phyloP scores from a whole-genome alignment of 31 red algal genomes.

The Endocladia muricata region DNA sequence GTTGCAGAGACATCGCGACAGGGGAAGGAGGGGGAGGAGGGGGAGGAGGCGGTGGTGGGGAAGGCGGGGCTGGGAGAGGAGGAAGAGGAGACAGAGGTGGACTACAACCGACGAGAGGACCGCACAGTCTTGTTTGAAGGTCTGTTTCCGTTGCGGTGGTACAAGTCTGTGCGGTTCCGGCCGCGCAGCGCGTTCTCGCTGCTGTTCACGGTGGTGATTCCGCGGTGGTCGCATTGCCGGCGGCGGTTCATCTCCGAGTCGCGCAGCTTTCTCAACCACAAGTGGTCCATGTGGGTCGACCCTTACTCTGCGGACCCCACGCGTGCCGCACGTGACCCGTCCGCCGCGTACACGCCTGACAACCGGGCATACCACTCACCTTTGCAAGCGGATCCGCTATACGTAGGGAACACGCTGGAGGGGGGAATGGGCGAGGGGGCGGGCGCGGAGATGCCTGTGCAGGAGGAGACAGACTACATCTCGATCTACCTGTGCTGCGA shows the following conservation, averaged over 20 bases:
- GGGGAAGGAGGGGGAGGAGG: too few relatives aligned
- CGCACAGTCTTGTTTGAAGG: slow-evolving; percentile 62
- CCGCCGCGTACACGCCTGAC: not conserved
- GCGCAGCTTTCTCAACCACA: slow-evolving; percentile 57
- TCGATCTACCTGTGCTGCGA: slow-evolving; percentile 69
- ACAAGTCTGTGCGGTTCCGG: slow-evolving; percentile 74
- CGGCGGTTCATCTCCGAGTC: slow-evolving; percentile 61
- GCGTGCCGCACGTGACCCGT: slow-evolving; percentile 18
- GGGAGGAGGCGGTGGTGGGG: too few relatives aligned
- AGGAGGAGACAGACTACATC: slow-evolving; percentile 58
- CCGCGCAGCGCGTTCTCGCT: slow-evolving; percentile 38
- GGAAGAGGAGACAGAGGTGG: not conserved
- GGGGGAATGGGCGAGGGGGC: not conserved
- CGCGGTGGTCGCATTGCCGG: slow-evolving; percentile 45
- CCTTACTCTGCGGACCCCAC: slow-evolving; percentile 45
- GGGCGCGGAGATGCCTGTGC: not conserved
- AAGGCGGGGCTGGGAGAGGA: too few relatives aligned
- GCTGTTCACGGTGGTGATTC: slow-evolving; percentile 59
- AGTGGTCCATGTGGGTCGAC: slow-evolving; percentile 71
- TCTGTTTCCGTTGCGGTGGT: slow-evolving; percentile 60
- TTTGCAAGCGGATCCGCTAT: not conserved
- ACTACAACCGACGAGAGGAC: slow-evolving; percentile 68
- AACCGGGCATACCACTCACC: not conserved
- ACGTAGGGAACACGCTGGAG: slow-evolving; percentile 20
- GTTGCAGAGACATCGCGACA: too few relatives aligned